A percentile compares a stretch with the other conserved stretches of the same genome.
Conservation (phyloP, 2,329 filamentous ascomycete species). For the Ophiostoma sp. region DNA sequence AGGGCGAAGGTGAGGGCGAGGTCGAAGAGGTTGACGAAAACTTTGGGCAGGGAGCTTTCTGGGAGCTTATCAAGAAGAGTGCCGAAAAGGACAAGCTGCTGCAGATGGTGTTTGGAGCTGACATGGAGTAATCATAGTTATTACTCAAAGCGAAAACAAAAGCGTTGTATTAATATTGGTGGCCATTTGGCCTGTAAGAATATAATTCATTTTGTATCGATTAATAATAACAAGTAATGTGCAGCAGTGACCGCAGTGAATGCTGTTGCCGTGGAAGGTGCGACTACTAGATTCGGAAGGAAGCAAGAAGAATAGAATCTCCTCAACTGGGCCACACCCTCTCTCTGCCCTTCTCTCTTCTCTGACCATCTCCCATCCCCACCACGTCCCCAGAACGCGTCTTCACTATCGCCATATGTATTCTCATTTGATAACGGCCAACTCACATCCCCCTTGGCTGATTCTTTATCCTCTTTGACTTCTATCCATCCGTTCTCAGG, state of each 20-base stretch:
- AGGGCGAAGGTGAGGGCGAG: constrained; percentile 24
- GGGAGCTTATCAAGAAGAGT: constrained; percentile 28
- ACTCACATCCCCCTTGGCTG: neutral
- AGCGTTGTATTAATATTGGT: neutral
- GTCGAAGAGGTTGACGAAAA: constrained; percentile 28
- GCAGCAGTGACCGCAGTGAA: neutral
- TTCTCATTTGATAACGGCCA: no score
- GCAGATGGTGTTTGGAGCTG: constrained; percentile 23
- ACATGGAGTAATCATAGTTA: neutral
- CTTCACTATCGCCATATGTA: neutral
- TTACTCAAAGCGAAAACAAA: neutral
- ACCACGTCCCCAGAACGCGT: neutral
- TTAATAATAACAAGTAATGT: neutral
- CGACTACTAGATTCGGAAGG: neutral
- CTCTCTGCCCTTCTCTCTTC: neutral
- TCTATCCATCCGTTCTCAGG: no score
- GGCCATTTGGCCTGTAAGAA: neutral
- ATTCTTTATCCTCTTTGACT: neutral
- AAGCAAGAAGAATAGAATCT: neutral
- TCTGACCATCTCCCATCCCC: no score
- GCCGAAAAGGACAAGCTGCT: constrained; percentile 28
- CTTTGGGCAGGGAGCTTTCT: constrained; percentile 26
- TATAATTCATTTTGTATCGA: neutral
- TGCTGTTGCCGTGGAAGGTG: neutral
- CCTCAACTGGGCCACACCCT: neutral